Percentiles rank a stretch among this genome's conserved stretches.
phyloP scores from a whole-genome alignment of 163 green algal species.

The Chloroidium sp. region DNA sequence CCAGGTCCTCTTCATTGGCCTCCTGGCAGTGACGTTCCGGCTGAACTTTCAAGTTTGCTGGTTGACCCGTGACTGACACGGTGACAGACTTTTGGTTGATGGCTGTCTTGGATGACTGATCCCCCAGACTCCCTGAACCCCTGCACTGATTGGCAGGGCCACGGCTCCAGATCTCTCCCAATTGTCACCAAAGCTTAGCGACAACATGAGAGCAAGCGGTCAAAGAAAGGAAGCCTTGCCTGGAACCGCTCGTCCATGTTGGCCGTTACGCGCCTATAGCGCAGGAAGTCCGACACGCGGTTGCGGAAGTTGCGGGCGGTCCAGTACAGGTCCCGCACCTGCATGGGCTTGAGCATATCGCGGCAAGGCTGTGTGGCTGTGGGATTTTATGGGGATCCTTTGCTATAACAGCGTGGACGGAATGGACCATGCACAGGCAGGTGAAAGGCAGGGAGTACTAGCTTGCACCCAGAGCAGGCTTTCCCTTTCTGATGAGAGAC shows the following conservation, averaged over 20 bases:
- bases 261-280: constrained; percentile 73
- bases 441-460: neutral
- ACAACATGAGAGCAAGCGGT: too few relatives aligned
- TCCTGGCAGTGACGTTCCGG: constrained; percentile 23
- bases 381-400: neutral
- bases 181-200: too few relatives aligned
- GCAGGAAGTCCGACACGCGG: constrained; percentile 86
- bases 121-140: too few relatives aligned
- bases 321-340: constrained; percentile 90
- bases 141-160: too few relatives aligned
- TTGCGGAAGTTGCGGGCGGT: constrained; percentile 91
- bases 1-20: constrained; percentile 77
- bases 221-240: neutral
- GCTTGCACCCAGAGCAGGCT: too few relatives aligned
- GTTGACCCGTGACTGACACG: too few relatives aligned
- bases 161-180: too few relatives aligned
- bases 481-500: too few relatives aligned
- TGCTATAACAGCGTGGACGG: neutral
- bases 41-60: neutral
- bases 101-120: too few relatives aligned
- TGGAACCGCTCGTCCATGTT: constrained; percentile 76
- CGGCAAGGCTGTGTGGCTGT: neutral
- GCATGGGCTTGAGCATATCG: neutral
- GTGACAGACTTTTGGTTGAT: too few relatives aligned
- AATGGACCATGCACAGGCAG: neutral